phyloP scores from a whole-genome alignment of 1,284 basidiomycete species.

The Heterobasidion parviporum region DNA sequence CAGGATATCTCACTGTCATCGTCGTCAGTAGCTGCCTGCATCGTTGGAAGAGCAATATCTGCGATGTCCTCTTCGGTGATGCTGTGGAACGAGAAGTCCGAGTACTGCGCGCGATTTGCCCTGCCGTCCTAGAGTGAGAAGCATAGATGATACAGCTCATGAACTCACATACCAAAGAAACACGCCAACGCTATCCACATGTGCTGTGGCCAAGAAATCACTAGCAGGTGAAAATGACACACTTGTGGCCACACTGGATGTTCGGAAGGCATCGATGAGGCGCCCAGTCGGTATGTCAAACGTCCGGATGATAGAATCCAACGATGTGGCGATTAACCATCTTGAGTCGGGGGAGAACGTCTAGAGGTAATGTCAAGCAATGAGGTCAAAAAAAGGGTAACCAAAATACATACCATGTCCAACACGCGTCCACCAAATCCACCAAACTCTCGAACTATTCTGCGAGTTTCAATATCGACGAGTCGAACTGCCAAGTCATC shows the following conservation, averaged over 20 bases:
- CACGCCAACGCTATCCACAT: conserved; percentile 91
- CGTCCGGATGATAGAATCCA: conserved; percentile 90
- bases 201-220: conserved; percentile 93
- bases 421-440: conserved; percentile 78
- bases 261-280: conserved; percentile 89
- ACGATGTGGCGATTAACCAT: conserved; percentile 84
- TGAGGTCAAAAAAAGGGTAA: not conserved
- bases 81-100: conserved; percentile 77
- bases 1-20: conserved; percentile 38
- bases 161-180: conserved; percentile 70
- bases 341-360: conserved; percentile 90
- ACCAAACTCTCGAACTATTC: conserved; percentile 80
- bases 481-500: conserved; percentile 83
- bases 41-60: conserved; percentile 70
- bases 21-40: conserved; percentile 74
- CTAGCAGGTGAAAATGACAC: conserved; percentile 90
- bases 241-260: conserved; percentile 85
- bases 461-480: conserved; percentile 86
- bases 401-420: conserved; percentile 59
- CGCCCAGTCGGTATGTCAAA: conserved; percentile 93
- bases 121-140: conserved; percentile 26
- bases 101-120: conserved; percentile 94
- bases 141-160: not conserved
- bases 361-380: conserved; percentile 27
- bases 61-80: conserved; percentile 70